phyloP scores from a whole-genome alignment of 257 asterid genomes.

The Fraxinus anomala region DNA sequence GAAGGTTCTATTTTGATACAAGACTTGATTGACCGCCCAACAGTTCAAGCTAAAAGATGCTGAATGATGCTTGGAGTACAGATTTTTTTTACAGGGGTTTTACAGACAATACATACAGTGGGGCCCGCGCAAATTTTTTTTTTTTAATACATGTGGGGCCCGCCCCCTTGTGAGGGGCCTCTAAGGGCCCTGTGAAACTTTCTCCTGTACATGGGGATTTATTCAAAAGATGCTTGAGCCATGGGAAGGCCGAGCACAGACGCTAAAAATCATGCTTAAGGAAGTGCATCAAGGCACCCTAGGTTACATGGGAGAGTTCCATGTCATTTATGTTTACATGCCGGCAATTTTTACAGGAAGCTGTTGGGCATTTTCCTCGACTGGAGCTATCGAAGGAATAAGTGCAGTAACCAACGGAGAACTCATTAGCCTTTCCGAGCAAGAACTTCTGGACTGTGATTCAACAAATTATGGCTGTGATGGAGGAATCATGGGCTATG shows the following conservation, averaged over 20 bases:
- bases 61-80: not conserved
- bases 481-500: slow-evolving; percentile 41
- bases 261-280: not conserved
- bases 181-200: too few species aligned
- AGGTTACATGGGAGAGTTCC: not conserved
- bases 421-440: slow-evolving; percentile 37
- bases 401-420: slow-evolving; percentile 37
- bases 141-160: too few species aligned
- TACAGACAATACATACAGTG: too few species aligned
- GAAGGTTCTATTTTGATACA: too few species aligned
- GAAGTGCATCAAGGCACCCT: not conserved
- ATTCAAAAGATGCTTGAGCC: not conserved
- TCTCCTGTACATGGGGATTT: too few species aligned
- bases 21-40: not conserved
- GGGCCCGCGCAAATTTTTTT: too few species aligned
- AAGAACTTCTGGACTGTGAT: slow-evolving; percentile 33
- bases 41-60: not conserved
- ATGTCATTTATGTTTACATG: not conserved
- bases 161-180: too few species aligned
- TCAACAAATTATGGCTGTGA: slow-evolving; percentile 33
- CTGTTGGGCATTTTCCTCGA: slow-evolving; percentile 45
- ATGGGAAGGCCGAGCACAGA: not conserved
- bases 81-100: too few species aligned
- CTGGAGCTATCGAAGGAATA: slow-evolving; percentile 39
- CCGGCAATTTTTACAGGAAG: slow-evolving; percentile 26